These are phyloP conservation scores for Luffa acutangula DNA, from an alignment of 306 rosid species.

Conservation along the genomic window DNA sequence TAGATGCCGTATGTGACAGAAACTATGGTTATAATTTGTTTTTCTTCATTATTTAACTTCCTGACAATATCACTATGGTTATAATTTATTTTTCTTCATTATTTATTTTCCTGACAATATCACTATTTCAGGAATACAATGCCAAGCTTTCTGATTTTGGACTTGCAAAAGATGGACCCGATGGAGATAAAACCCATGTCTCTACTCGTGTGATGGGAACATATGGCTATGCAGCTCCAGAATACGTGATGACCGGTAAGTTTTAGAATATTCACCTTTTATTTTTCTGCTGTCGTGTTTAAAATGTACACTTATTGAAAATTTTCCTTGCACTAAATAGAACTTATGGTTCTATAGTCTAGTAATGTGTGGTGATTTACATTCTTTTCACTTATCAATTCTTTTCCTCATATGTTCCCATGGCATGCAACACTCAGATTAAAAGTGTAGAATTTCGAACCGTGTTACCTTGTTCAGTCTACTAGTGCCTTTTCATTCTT, in stretches of 20 bases:
- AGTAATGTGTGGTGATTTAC: background rate
- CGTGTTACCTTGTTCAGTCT: background rate
- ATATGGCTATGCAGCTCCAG: slow-evolving; percentile 96
- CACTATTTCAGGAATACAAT: slow-evolving; percentile 66
- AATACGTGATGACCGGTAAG: slow-evolving; percentile 96
- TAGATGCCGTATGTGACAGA: slow-evolving; percentile 79
- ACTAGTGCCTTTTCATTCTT: background rate
- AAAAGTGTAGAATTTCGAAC: background rate
- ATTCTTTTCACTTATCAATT: background rate
- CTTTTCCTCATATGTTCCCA: background rate
- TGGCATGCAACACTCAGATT: background rate
- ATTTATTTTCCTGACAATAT: slow-evolving; percentile 22
- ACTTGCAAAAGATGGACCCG: slow-evolving; percentile 98
- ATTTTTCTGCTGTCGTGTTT: background rate
- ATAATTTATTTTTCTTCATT: slow-evolving; percentile 2
- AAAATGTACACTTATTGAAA: background rate
- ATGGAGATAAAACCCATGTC: slow-evolving; percentile 94
- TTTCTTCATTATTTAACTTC: slow-evolving; percentile 9
- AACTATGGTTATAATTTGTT: background rate
- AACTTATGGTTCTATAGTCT: background rate
- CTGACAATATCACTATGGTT: slow-evolving; percentile 20
- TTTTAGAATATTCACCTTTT: background rate
- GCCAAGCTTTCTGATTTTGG: slow-evolving; percentile 98
- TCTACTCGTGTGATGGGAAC: slow-evolving; percentile 99
- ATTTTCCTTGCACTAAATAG: background rate